These are phyloP conservation scores for Chenopodium album DNA, from an alignment of 148 eudicot genomes.

Conservation along the genomic window DNA sequence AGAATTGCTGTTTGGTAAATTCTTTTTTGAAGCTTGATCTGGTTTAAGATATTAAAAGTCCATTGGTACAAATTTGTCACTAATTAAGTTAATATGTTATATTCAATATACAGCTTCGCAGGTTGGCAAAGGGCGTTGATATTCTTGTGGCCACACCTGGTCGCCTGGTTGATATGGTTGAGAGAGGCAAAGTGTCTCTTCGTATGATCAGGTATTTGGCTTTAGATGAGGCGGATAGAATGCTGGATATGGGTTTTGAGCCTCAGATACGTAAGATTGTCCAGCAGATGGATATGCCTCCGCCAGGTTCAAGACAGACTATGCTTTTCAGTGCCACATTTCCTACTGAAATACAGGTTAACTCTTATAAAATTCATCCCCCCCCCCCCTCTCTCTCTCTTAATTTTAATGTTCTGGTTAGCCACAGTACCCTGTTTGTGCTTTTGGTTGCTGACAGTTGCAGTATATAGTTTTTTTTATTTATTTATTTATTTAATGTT, in stretches of 20 bases:
- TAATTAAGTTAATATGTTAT: neutral
- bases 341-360: constrained; percentile 83
- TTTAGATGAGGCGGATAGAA: constrained; percentile 89
- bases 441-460: neutral
- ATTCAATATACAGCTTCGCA: constrained; percentile 46
- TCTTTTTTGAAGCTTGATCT: neutral
- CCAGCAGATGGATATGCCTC: constrained; percentile 78
- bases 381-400: too few relatives aligned
- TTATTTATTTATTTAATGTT: too few relatives aligned
- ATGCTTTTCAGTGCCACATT: constrained; percentile 96
- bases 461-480: neutral
- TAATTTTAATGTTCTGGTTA: too few relatives aligned
- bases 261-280: constrained; percentile 84
- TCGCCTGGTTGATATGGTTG: constrained; percentile 77
- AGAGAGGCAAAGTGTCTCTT: constrained; percentile 65
- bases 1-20: neutral
- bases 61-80: neutral
- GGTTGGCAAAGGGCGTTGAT: constrained; percentile 76
- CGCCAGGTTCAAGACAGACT: constrained; percentile 76
- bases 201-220: constrained; percentile 58
- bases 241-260: constrained; percentile 97
- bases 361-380: neutral
- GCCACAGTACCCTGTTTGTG: neutral
- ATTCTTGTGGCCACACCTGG: constrained; percentile 95
- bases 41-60: neutral